Percentiles rank a stretch among this genome's conserved stretches.
These are phyloP conservation scores for Drechslerella coelobrocha DNA, from an alignment of 2,329 filamentous ascomycete genomes.

Conservation along the genomic window DNA sequence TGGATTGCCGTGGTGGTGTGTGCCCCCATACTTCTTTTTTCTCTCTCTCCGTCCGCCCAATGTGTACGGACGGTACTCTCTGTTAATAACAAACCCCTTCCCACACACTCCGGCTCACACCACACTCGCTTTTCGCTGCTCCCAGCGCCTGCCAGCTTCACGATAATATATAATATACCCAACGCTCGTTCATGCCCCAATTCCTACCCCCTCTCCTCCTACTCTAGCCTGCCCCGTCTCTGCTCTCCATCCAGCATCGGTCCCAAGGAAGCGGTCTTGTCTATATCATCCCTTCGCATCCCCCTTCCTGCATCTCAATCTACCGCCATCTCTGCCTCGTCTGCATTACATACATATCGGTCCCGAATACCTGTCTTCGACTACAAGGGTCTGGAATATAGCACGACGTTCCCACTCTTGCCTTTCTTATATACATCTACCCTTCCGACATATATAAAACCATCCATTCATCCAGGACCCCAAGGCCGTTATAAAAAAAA, in stretches of 20 bases:
- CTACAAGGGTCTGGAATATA: conserved; percentile 50
- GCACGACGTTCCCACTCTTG: conserved; percentile 49
- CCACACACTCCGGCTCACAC: conserved; percentile 21
- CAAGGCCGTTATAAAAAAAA: too few species aligned
- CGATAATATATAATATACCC: conserved; percentile 25
- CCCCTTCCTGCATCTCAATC: conserved; percentile 27
- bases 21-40: conserved; percentile 9
- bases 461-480: conserved; percentile 12
- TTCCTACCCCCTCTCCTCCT: conserved; percentile 19
- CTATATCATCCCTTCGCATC: conserved; percentile 48
- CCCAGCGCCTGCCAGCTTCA: conserved; percentile 1
- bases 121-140: conserved; percentile 27
- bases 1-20: conserved; percentile 4
- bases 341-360: conserved; percentile 23
- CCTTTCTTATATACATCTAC: background rate
- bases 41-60: background rate
- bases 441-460: background rate
- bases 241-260: conserved; percentile 30
- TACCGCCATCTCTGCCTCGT: conserved; percentile 27
- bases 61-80: too few species aligned
- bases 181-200: conserved; percentile 35
- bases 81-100: conserved; percentile 29
- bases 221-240: conserved; percentile 13
- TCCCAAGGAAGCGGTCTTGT: conserved; percentile 41
- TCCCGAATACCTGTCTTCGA: conserved; percentile 47